These are phyloP conservation scores for Saitozyma podzolica DNA, from an alignment of 768 basidiomycete species.

Conservation along the genomic window DNA sequence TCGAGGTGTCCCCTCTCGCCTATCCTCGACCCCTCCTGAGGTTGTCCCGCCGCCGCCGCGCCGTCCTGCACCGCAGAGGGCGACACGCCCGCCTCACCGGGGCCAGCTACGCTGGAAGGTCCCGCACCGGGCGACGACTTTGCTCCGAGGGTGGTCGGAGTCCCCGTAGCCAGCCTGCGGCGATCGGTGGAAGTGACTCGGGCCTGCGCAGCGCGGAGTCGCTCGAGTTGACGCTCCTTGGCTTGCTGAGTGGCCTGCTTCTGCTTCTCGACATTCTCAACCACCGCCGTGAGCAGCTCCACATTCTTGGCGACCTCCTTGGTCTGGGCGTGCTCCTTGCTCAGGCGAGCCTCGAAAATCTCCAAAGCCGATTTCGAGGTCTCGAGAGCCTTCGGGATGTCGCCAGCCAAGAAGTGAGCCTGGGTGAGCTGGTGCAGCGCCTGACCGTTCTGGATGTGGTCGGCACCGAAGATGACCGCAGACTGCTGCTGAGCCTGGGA, in stretches of 20 bases:
- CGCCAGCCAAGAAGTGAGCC: slow-evolving; percentile 51
- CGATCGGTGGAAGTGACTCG: slow-evolving; percentile 22
- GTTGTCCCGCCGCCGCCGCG: slow-evolving; percentile 12
- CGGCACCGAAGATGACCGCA: slow-evolving; percentile 49
- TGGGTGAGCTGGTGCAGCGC: slow-evolving; percentile 53
- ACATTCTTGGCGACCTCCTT: slow-evolving; percentile 52
- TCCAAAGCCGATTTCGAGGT: slow-evolving; percentile 40
- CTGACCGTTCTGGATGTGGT: slow-evolving; percentile 52
- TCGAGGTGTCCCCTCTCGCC: slow-evolving; percentile 47
- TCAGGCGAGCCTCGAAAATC: slow-evolving; percentile 51
- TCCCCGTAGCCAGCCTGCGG: slow-evolving; percentile 10
- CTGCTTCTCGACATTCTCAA: slow-evolving; percentile 43
- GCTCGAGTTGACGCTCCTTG: slow-evolving; percentile 40
- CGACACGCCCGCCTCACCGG: not conserved
- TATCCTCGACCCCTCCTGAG: slow-evolving; percentile 18
- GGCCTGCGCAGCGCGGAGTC: slow-evolving; percentile 32
- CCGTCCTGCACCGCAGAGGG: slow-evolving; percentile 1
- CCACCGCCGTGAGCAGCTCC: slow-evolving; percentile 50
- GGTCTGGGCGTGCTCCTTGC: slow-evolving; percentile 50
- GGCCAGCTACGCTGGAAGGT: not conserved
- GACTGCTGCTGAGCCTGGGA: slow-evolving; percentile 41
- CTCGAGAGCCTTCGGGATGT: slow-evolving; percentile 48
- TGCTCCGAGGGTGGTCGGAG: not conserved
- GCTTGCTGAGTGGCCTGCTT: slow-evolving; percentile 36
- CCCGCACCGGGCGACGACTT: slow-evolving; percentile 13